Evolutionary conservation across 208 protist genomes (phyloP).

Genomic region (Angomonas deanei): DNA sequence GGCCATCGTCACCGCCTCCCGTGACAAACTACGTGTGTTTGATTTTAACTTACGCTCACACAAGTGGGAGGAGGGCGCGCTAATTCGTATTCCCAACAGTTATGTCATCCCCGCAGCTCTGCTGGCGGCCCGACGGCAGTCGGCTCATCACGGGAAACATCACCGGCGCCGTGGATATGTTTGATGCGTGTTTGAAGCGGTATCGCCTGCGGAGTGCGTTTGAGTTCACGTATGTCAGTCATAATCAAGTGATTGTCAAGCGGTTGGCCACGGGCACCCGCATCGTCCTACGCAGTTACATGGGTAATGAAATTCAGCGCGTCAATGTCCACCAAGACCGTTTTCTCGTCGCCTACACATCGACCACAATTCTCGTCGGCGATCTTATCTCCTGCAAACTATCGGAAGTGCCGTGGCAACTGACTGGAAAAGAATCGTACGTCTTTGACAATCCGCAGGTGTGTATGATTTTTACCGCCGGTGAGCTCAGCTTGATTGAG

Average conservation of each 20-base stretch:
- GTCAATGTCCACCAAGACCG: constrained; percentile 96
- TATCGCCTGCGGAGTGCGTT: constrained; percentile 94
- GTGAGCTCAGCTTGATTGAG: constrained; percentile 96
- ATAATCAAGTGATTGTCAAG: constrained; percentile 96
- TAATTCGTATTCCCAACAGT: constrained; percentile 82
- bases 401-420: constrained; percentile 91
- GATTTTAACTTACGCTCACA: constrained; percentile 86
- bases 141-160: constrained; percentile 89
- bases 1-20: constrained; percentile 82
- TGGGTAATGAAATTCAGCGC: constrained; percentile 93
- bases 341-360: constrained; percentile 95
- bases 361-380: constrained; percentile 93
- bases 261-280: constrained; percentile 83
- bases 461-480: constrained; percentile 96
- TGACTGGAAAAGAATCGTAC: constrained; percentile 91
- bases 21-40: constrained; percentile 90
- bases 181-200: constrained; percentile 94
- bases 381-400: constrained; percentile 94
- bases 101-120: constrained; percentile 85
- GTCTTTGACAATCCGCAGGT: constrained; percentile 95
- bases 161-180: constrained; percentile 94
- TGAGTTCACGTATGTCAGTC: constrained; percentile 97
- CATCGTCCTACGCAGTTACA: constrained; percentile 93
- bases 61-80: constrained; percentile 90
- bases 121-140: constrained; percentile 95